Evolutionary conservation across 2,329 filamentous ascomycete genomes (phyloP).

Genomic region (Mycocentrospora acerina): DNA sequence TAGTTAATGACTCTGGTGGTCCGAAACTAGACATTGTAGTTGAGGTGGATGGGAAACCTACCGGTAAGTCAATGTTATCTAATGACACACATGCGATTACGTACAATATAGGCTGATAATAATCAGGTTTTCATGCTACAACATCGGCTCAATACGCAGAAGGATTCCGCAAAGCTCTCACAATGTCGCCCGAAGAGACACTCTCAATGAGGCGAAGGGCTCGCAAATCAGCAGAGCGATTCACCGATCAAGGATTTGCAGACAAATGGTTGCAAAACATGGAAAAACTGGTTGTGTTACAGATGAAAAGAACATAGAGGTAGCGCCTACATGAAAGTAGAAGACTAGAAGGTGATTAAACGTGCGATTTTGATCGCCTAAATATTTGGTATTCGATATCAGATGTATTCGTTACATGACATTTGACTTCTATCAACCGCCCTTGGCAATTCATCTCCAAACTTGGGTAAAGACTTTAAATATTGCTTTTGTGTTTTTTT

Average conservation of each 20-base stretch:
- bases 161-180: slow-evolving; percentile 76
- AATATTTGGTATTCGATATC: too few species aligned
- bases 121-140: slow-evolving; percentile 79
- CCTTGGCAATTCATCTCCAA: too few species aligned
- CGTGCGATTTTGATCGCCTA: too few species aligned
- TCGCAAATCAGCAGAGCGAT: slow-evolving; percentile 74
- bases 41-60: slow-evolving; percentile 73
- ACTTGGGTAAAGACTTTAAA: too few species aligned
- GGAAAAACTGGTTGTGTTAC: slow-evolving; percentile 65
- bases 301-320: slow-evolving; percentile 20
- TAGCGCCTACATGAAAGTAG: too few species aligned
- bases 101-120: slow-evolving; percentile 4
- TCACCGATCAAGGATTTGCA: slow-evolving; percentile 84
- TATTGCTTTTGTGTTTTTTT: too few species aligned
- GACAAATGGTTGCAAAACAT: slow-evolving; percentile 76
- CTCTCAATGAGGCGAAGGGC: slow-evolving; percentile 75
- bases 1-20: slow-evolving; percentile 91
- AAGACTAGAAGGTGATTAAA: too few species aligned
- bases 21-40: slow-evolving; percentile 93
- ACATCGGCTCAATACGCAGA: slow-evolving; percentile 77
- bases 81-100: neutral
- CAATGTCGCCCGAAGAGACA: slow-evolving; percentile 63
- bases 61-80: slow-evolving; percentile 54
- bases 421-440: too few species aligned
- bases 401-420: too few species aligned